phyloP scores from a whole-genome alignment of 495 filamentous ascomycete genomes.

The Terfezia claveryi region DNA sequence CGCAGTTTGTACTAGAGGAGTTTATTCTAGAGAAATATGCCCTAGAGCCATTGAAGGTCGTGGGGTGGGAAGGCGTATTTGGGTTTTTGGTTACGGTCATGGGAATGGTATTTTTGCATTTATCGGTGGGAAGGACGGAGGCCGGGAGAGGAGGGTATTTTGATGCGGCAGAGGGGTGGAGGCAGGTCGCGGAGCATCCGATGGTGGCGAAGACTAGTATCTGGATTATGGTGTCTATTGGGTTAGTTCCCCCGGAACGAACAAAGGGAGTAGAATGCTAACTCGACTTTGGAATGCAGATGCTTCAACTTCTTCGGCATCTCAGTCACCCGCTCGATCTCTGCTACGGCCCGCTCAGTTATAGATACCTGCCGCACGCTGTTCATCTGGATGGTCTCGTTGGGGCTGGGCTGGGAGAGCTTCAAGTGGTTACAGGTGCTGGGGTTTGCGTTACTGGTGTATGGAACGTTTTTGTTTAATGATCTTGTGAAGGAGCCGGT shows the following conservation, averaged over 20 bases:
- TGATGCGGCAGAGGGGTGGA: conserved; percentile 64
- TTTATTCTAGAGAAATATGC: conserved; percentile 75
- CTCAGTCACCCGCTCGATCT: conserved; percentile 67
- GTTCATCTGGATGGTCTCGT: conserved; percentile 92
- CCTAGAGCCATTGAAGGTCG: conserved; percentile 72
- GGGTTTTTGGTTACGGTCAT: conserved; percentile 67
- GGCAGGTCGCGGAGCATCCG: conserved; percentile 48
- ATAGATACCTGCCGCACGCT: conserved; percentile 95
- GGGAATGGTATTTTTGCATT: conserved; percentile 58
- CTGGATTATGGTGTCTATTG: conserved; percentile 90
- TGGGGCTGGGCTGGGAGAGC: conserved; percentile 83
- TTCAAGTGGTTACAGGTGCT: conserved; percentile 95
- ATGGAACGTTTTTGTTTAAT: conserved; percentile 94
- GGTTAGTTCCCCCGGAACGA: conserved; percentile 20
- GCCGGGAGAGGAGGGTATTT: conserved; percentile 66
- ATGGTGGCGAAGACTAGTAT: conserved; percentile 51
- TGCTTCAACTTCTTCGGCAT: conserved; percentile 98
- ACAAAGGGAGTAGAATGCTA: conserved; percentile 3
- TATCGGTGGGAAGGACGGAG: conserved; percentile 48
- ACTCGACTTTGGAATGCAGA: neutral
- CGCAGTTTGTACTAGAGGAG: conserved; percentile 91
- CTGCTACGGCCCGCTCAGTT: conserved; percentile 75
- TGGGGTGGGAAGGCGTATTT: conserved; percentile 91
- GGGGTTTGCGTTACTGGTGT: conserved; percentile 76
- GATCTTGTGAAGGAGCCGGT: conserved; percentile 15